Conservation (phyloP, 208 protist genomes). For the Leishmania gerbilli region DNA sequence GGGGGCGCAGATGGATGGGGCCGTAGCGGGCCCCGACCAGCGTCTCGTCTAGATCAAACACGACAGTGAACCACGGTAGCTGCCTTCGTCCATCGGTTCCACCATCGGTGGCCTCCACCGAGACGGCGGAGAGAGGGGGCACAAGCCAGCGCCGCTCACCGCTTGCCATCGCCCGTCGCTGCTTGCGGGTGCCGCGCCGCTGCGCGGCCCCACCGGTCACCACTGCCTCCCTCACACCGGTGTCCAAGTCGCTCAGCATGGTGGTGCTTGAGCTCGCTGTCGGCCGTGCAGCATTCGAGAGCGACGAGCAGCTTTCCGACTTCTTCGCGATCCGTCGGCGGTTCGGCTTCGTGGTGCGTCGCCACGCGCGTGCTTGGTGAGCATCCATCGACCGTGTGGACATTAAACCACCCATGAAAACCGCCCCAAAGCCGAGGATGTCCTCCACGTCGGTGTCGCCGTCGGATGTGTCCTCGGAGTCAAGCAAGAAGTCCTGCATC, state of each 20-base stretch:
- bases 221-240: constrained; percentile 7
- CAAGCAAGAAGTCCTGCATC: constrained; percentile 72
- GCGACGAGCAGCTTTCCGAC: constrained; percentile 19
- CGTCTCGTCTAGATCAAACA: constrained; percentile 87
- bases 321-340: constrained; percentile 39
- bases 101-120: not conserved
- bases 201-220: not conserved
- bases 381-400: not conserved
- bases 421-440: constrained; percentile 6
- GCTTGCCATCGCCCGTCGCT: not conserved
- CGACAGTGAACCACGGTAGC: constrained; percentile 50
- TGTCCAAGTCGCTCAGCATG: constrained; percentile 15
- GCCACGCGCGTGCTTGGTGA: not conserved
- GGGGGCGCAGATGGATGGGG: constrained; percentile 51
- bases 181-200: constrained; percentile 11
- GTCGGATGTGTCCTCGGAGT: constrained; percentile 36
- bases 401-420: constrained; percentile 21
- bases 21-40: constrained; percentile 70
- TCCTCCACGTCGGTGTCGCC: constrained; percentile 30
- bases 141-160: constrained; percentile 23
- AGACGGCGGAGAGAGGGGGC: constrained; percentile 6
- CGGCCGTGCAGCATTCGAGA: constrained; percentile 11
- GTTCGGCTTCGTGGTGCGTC: constrained; percentile 4
- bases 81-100: not conserved
- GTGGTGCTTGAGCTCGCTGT: constrained; percentile 23